Base-by-base conservation (phyloP, 495 filamentous ascomycete species). In the Extremus antarcticus region DNA sequence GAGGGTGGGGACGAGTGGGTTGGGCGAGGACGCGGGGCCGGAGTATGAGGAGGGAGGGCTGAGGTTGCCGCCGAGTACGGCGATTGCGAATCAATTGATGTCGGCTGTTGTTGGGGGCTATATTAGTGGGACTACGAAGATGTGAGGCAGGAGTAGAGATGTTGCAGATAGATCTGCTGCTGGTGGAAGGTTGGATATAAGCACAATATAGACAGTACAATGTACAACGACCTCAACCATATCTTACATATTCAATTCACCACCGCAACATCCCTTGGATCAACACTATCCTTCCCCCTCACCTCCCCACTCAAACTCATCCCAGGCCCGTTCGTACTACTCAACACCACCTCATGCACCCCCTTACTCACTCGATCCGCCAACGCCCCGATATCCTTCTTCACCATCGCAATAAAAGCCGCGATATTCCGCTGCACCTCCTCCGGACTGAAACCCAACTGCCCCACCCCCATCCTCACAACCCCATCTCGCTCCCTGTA, bases 401-500 rank as follows among this genome's bases (percentile, higher is more conserved):
- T 94, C 50, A 98, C 66, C 54, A 79, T 73, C 1, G 76, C 75
- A 62, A 97, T 76, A 56, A 95, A 83, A 32, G 79, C 72, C 71
- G 81, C 84, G 70, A 97, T 76, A 70, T 98, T 98, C 61, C 82
- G 82, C 57, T 82, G 77, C 71, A 98, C 68, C 76, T 91, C 80
- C 66, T 89, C 81, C 19, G 92, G 90, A 11, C 87, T 86, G 69
- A 94, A 96, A 2, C 79, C 87, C 66, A 98, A 73, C 70, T 96
- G 91, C 8, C 90, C 92, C 54, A 98, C 78, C 15, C 91, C 83
- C 74, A 95, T 79, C 51, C 92, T 74, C 32, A 98, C 80, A 41
- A 94, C 86, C 32, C 88, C 94, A 58, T 83, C 65, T 60, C 82
- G 79, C 70, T 98, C 92, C 62, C 88, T 80, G 70, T 95, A 98